phyloP scores from a whole-genome alignment of 2,329 filamentous ascomycete genomes.

The Ophiostoma australiae region DNA sequence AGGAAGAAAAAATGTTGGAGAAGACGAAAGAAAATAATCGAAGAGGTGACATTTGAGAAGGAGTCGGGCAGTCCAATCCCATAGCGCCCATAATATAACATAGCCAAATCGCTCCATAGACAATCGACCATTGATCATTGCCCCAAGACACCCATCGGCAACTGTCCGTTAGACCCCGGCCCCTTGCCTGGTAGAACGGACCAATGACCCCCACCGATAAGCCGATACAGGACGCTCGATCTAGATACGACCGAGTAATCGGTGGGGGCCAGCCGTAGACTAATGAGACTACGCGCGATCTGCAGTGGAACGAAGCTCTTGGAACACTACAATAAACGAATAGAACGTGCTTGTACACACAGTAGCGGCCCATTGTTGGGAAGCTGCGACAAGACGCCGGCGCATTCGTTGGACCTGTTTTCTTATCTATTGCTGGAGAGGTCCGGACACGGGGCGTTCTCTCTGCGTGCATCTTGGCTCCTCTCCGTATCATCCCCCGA shows the following conservation, averaged over 20 bases:
- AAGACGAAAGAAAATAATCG: too few relatives aligned
- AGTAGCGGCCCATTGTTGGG: background rate
- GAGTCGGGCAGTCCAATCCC: background rate
- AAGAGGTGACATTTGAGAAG: too few relatives aligned
- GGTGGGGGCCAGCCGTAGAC: conserved; percentile 7
- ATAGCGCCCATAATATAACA: background rate
- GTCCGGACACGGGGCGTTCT: background rate
- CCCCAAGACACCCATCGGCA: background rate
- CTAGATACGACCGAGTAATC: background rate
- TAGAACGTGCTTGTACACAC: background rate
- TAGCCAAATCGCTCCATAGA: background rate
- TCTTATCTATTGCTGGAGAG: conserved; percentile 5
- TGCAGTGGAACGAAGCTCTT: background rate
- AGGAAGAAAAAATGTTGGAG: too few relatives aligned
- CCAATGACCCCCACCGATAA: background rate
- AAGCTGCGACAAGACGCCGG: background rate
- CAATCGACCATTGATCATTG: background rate
- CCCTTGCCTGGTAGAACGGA: background rate
- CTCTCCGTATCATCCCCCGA: background rate
- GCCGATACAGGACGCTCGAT: conserved; percentile 13
- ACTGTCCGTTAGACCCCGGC: background rate
- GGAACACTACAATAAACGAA: background rate
- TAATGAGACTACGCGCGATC: background rate
- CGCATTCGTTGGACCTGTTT: conserved; percentile 1
- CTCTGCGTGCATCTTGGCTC: background rate